These are phyloP conservation scores for Thamnidium elegans DNA, from an alignment of 192 early-diverging fungal genomes.

Conservation along the genomic window DNA sequence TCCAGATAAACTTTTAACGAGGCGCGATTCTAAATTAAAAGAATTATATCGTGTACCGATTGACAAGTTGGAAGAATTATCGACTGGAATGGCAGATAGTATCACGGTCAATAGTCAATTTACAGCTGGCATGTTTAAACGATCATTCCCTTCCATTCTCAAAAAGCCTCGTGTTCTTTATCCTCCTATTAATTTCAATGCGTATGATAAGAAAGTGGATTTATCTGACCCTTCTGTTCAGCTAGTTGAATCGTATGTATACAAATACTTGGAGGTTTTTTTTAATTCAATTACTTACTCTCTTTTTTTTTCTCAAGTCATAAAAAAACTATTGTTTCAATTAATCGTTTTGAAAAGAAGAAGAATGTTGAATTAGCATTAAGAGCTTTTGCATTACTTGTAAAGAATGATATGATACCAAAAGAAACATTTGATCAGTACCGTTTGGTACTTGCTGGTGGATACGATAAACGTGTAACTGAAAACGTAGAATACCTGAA, in stretches of 20 bases:
- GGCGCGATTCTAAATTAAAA: constrained; percentile 58
- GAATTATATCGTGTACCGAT: constrained; percentile 76
- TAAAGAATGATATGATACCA: constrained; percentile 15
- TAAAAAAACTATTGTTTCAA: constrained; percentile 62
- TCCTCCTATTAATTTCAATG: constrained; percentile 76
- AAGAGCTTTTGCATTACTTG: constrained; percentile 61
- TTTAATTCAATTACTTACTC: background rate
- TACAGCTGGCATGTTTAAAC: constrained; percentile 69
- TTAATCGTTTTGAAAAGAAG: constrained; percentile 97
- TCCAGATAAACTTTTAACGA: constrained; percentile 83
- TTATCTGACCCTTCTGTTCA: constrained; percentile 49
- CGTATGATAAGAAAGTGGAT: constrained; percentile 66
- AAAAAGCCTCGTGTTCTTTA: constrained; percentile 70
- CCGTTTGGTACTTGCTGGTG: constrained; percentile 79
- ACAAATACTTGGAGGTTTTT: background rate
- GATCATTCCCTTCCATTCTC: constrained; percentile 67
- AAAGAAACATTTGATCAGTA: constrained; percentile 35
- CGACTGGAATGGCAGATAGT: constrained; percentile 86
- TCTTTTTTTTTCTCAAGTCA: background rate
- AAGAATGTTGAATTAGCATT: constrained; percentile 86
- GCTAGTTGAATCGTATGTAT: constrained; percentile 42
- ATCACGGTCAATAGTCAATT: constrained; percentile 94
- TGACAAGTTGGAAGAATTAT: constrained; percentile 81
- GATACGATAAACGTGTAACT: constrained; percentile 78
- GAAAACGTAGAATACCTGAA: constrained; percentile 85